Evolutionary conservation across 345 rosid genomes (phyloP), one percentile per base, ranked within the genome.

Genomic region (Salix arbutifolia): DNA sequence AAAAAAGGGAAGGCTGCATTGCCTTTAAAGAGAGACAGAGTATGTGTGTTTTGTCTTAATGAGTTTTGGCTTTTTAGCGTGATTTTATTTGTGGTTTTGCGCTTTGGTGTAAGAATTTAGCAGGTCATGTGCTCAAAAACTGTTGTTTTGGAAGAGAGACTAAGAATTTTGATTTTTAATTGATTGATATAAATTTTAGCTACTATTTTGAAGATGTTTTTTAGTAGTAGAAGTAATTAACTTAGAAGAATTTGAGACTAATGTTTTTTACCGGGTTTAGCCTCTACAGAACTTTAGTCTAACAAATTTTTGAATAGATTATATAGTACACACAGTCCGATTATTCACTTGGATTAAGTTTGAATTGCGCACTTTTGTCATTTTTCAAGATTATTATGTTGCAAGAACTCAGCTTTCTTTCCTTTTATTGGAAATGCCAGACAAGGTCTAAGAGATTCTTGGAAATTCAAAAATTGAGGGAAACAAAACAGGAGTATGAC

Each of bases 381-480:
- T 35, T 77, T 77, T 70, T 62, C 40, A 46, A 67, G 70, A 67
- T 72, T 67, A 19, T 69, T 11, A 33, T 38, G 66, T 64, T 86
- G 53, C 73, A 61, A 60, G 71, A n/a, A 76, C 72, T 75, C 37
- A 77, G 25, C 64, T 62, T 62, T 38, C 40, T 70, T 4, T 33
- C 66, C 68, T 70, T 77, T 67, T 62, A 31, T 78, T 87, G 48
- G 6, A 26, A 80, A 75, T 90, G 81, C 74, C 94, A 96, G 99
- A 90, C 87, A 5, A 93, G 99, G 88, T 93, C 98, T 10, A 93
- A 93, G 94, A 91, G 99, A 85, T 96, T 96, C 88, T 78, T 96
- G 95, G 99, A 96, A 84, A 88, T 96, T 83, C 97, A 96, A 88
- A 92, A 91, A 68, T 86, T 93, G 76, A 92, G 97, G 89, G 98